Base-by-base conservation (phyloP, 768 basidiomycete genomes). In the Suillus luteus region DNA sequence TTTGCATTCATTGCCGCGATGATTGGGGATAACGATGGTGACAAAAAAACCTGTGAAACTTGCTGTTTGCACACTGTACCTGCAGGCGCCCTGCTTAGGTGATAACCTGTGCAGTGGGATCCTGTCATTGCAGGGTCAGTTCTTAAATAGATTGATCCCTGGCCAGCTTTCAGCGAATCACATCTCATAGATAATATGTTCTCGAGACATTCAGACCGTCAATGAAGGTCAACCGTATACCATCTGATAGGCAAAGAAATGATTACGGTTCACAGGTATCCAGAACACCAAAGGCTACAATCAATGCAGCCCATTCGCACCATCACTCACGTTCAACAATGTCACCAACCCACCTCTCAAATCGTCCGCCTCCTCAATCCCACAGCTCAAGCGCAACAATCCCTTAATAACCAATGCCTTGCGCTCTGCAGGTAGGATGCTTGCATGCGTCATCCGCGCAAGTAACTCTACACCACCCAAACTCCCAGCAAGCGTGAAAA, bases 391-490 rank as follows among this genome's bases (percentile, higher is more conserved):
- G n/a, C 96, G 80, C 3, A 97, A 79, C 64, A 96, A 74, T 66
- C 89, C 85, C n/a, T 88, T 88, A 65, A 99, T 93, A 1, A 95
- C 95, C 35, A 95, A 77, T 14, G 77, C 59, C 33, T 79, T 84
- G 12, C 27, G 27, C 2, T 27, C 27, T 27, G 27, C 27, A 27
- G 27, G 81, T 0, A 92, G 89, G 55, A 93, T 86, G 57, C 85
- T 85, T 1, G 85, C 88, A 73, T 97, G 96, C 8, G 94, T 96
- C 95, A 97, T 97, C 76, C 81, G 79, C 51, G 88, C 86, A 0
- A 95, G 96, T 55, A 91, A 82, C 82, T 99, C 96, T 6, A 97
- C 92, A 0, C 95, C 96, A 1, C 96, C 96, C 6, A 98, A 77
- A 33, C 86, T 88, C 82, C 96, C 95, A 0, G 95, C 96, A 12